Evolutionary conservation across 2,329 filamentous ascomycete species (phyloP).

Genomic region (Didymosphaeria variabile): DNA sequence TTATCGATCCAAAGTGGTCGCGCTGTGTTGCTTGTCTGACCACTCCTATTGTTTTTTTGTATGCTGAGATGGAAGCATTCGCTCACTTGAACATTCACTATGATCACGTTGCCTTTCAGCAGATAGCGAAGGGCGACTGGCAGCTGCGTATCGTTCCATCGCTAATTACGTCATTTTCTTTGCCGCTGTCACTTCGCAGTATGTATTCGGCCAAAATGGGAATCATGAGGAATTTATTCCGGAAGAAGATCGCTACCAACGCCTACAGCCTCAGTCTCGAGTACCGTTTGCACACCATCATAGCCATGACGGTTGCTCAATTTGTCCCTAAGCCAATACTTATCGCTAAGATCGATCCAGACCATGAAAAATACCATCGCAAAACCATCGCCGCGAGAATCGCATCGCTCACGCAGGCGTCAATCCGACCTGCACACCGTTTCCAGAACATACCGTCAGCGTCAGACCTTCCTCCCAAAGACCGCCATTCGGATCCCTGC

Average conservation of each 20-base stretch:
- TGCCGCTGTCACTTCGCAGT: too few relatives aligned
- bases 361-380: neutral
- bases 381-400: neutral
- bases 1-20: too few relatives aligned
- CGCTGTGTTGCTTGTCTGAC: too few relatives aligned
- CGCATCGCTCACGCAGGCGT: constrained; percentile 27
- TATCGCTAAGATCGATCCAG: neutral
- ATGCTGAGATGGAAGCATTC: too few relatives aligned
- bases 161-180: too few relatives aligned
- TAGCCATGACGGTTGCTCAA: neutral
- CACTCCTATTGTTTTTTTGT: too few relatives aligned
- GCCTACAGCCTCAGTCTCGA: neutral
- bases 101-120: too few relatives aligned
- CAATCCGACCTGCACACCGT: constrained; percentile 43
- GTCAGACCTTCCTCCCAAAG: constrained; percentile 42
- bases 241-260: neutral
- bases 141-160: too few relatives aligned
- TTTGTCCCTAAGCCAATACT: neutral
- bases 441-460: constrained; percentile 37
- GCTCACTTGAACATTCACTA: too few relatives aligned
- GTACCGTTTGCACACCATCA: neutral
- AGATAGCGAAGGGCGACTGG: too few relatives aligned
- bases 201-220: too few relatives aligned
- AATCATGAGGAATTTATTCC: too few relatives aligned
- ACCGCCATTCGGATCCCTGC: constrained; percentile 33